Base-by-base conservation (phyloP, 1,284 basidiomycete species). In the Ustilago tritici region DNA sequence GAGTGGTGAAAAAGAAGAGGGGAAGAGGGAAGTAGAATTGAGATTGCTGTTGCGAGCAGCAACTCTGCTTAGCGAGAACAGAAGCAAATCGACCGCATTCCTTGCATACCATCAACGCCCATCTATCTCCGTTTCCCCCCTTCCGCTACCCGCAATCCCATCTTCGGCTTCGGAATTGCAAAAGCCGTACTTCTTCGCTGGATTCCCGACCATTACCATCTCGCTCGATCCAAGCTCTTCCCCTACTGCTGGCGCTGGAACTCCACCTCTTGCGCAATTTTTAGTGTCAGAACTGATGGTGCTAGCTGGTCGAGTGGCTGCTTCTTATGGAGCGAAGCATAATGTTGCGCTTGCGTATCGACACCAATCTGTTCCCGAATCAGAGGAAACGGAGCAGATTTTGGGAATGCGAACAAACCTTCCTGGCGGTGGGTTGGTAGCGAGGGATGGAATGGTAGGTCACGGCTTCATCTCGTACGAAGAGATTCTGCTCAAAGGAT, bases 221-320 rank as follows among this genome's bases (percentile, higher is more conserved):
- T 46, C 43, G n/a, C 43, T 19, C n/a, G 43, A 15, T 75, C n/a
- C 23, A 28, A 53, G 34, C 12, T 8, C 34, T 19, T n/a, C 47
- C 35, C 3, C 12, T 34, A 19, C 9, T 19, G 5, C 12, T 31
- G 31, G 56, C 23, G 28, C 41, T 8, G 23, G 23, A 28, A n/a
- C 32, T 9, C 31, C 56, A 12, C 32, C 56, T 10, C 31, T 71
- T 12, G 61, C 79, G 11, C 64, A 70, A 31, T 77, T 73, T 32
- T 84, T 95, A 55, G 91, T 99, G 7, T 88, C 92, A 0, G 95
- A 98, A 86, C 88, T 90, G 81, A 96, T 96, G 93, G 92, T 95
- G 78, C 84, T 93, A 12, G 94, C 94, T 0, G 92, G 92, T 64
- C 90, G 92, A 1, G 88, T 92, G 2, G 92, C 92, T 0, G 96